These are phyloP conservation scores for Apiospora arundinis DNA, from an alignment of 2,329 filamentous ascomycete genomes.

Conservation along the genomic window DNA sequence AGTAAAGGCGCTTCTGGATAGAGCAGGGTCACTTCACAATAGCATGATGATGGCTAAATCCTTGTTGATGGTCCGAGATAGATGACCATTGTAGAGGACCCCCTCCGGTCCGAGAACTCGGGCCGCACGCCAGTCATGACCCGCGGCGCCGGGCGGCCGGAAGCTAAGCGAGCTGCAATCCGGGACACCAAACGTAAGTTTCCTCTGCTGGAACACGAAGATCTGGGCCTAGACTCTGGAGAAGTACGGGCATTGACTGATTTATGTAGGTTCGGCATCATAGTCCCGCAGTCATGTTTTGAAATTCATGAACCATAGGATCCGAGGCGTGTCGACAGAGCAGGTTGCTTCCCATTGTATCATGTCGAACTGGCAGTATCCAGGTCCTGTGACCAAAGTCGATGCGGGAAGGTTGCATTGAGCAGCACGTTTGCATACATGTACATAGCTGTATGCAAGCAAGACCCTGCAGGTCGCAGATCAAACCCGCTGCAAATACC, in stretches of 20 bases:
- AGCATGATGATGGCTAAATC: too few species aligned
- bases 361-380: not conserved
- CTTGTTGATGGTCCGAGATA: too few species aligned
- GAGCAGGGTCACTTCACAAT: not conserved
- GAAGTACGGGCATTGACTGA: not conserved
- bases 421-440: not conserved
- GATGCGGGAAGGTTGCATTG: not conserved
- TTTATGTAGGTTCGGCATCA: not conserved
- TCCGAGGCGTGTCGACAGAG: not conserved
- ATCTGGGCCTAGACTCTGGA: not conserved
- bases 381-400: not conserved
- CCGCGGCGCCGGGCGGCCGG: not conserved
- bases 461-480: conserved; percentile 1
- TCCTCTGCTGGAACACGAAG: not conserved
- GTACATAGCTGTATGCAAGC: not conserved
- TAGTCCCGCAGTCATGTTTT: not conserved
- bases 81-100: not conserved
- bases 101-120: not conserved
- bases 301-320: not conserved
- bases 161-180: not conserved
- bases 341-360: not conserved
- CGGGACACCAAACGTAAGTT: not conserved
- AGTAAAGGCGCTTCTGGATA: not conserved
- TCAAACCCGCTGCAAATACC: not conserved
- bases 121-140: not conserved